Evolutionary conservation across 208 protist species (phyloP), one percentile per base, ranked within the genome.

Genomic region (Polymyxa betae): DNA sequence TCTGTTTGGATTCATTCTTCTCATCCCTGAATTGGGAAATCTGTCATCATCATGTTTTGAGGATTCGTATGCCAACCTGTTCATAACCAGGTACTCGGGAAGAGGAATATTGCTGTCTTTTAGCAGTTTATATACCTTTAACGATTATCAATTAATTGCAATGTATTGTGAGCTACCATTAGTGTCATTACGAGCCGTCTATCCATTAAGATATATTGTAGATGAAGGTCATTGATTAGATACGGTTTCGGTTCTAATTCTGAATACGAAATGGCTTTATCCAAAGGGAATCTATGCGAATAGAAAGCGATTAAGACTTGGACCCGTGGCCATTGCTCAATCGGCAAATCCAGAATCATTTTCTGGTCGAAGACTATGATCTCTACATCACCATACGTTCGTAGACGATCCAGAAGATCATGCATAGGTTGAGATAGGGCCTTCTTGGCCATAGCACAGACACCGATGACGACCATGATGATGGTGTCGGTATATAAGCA

Each of bases 271-370:
- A 95, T 45, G 0, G 94, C 95, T 88, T 96, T 96, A 0, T 94
- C 77, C 5, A 96, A 88, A 52, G 95, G 95, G 88, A 97, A 97
- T 1, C 96, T 95, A 16, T 41, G 77, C 1, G 91, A 94, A 89
- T 92, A 95, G 91, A 97, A 97, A 29, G 92, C n/a, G 45, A 97
- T 92, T 44, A 96, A 90, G 35, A 52, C 64, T 38, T 97, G 92
- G 44, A 88, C 78, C 5, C 90, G 20, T 40, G 96, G 96, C 95
- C 96, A 97, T 0, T 94, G n/a, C 38, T 94, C 52, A n/a, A 95
- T 72, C 0, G 91, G 88, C 0, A 20, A 32, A 32, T 92, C 60
- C 16, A 96, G 68, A 16, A 96, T 94, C 32, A 89, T 89, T 32
- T 20, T 5, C 45, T 89, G 16, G 16, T 35, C 16, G 89, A 92